phyloP scores from a whole-genome alignment of 164 flowering plant genomes.

The Vitis cinerea region DNA sequence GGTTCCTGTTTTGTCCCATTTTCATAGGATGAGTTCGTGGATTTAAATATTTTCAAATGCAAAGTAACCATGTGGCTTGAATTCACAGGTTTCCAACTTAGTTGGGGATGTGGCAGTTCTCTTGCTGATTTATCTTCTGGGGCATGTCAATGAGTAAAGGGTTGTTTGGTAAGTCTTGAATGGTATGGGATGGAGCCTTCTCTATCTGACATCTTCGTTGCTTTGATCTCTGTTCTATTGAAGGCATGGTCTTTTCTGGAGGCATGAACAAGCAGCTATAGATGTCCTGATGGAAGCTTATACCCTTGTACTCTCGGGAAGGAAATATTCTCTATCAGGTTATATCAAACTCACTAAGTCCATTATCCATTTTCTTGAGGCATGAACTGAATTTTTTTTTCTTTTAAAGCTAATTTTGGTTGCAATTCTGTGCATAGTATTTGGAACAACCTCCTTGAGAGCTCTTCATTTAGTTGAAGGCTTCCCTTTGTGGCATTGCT shows the following conservation, averaged over 20 bases:
- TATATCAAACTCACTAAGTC: background rate
- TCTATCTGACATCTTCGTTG: background rate
- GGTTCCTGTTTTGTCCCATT: too few relatives aligned
- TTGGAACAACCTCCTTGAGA: background rate
- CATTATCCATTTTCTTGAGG: too few relatives aligned
- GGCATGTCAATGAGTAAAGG: background rate
- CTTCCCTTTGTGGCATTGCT: slow-evolving; percentile 1
- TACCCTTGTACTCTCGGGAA: background rate
- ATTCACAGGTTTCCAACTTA: background rate
- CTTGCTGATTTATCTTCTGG: background rate
- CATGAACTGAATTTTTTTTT: too few relatives aligned
- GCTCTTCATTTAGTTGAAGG: background rate
- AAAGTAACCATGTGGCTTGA: background rate
- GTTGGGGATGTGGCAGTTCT: background rate
- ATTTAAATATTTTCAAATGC: background rate
- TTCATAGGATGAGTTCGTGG: background rate
- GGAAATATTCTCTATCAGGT: background rate
- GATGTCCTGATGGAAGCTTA: background rate
- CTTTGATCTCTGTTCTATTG: background rate
- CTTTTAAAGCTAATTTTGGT: too few relatives aligned
- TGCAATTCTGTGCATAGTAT: background rate
- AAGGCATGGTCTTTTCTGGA: background rate
- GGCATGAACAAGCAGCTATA: background rate
- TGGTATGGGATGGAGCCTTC: background rate
- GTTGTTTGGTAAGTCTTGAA: too few relatives aligned